Base-by-base conservation (phyloP, 164 flowering plant species). In the Macadamia tetraphylla region DNA sequence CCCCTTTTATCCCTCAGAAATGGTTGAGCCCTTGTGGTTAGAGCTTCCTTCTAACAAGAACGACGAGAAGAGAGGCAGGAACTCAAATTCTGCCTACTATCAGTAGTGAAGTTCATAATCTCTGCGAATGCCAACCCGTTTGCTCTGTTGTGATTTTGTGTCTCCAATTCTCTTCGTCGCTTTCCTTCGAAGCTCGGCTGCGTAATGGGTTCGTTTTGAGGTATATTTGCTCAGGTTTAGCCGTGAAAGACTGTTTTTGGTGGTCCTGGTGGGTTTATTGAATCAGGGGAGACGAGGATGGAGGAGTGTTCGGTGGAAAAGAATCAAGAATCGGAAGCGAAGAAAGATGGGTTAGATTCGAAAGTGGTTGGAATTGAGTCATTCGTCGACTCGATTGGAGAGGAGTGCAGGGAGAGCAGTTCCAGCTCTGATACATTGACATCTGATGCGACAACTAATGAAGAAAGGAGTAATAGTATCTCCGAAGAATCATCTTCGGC, bases 391-490 rank as follows among this genome's bases (percentile, higher is more conserved):
- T 60, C 62, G 2, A 29, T 66, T 23, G 68, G 12, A 11, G 60
- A 44, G 53, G 71, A 23, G 32, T 32, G 55, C 35, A 51, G 51
- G 65, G 58, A 63, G 52, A 70, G 74, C 63, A 51, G 53, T 49
- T 68, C 76, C 3, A 49, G 67, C 65, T 57, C 67, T 67, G 89
- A 78, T 56, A 72, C 73, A 58, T 52, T 78, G 80, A 72, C 82
- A 1, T 85, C 87, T 6, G 87, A 82, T 46, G 67, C 68, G 17
- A 77, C 78, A 0, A 78, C 78, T 58, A 77, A 74, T 72, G 88
- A 84, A 62, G 89, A 84, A 67, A 82, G 66, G 53, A 83, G 83
- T 48, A 81, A 74, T 29, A 76, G 88, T 40, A 78, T 84, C 69
- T 79, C 87, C 40, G 84, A 77, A 71, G 82, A 70, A 43, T 75